phyloP scores from a whole-genome alignment of 108 stramenopile species.

The Chaetoceros muelleri region DNA sequence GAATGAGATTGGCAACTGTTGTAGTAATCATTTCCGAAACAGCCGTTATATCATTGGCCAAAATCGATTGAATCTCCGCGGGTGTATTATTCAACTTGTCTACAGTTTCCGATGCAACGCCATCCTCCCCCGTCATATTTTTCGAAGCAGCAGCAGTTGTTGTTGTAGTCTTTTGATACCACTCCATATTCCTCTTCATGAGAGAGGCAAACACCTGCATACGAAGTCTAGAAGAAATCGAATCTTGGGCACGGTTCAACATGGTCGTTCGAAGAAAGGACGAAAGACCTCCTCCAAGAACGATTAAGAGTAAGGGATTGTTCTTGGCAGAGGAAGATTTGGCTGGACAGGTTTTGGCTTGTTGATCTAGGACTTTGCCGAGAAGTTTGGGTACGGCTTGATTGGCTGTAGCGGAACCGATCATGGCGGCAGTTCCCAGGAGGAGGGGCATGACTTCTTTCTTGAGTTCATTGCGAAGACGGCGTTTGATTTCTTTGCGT shows the following conservation, averaged over 20 bases:
- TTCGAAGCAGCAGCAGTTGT: neutral
- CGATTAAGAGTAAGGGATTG: constrained; percentile 37
- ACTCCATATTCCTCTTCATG: constrained; percentile 54
- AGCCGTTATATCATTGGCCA: constrained; percentile 53
- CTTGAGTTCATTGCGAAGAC: neutral
- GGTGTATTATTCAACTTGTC: constrained; percentile 36
- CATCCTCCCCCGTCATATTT: constrained; percentile 1
- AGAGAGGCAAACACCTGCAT: constrained; percentile 36
- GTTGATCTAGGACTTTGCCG: constrained; percentile 62
- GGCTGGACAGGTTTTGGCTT: constrained; percentile 22
- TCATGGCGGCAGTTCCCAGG: neutral
- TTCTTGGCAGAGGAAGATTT: constrained; percentile 11
- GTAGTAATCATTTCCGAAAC: constrained; percentile 55
- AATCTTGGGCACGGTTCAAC: constrained; percentile 60
- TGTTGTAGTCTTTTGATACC: constrained; percentile 60
- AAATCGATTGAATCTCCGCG: constrained; percentile 54
- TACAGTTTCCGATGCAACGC: neutral
- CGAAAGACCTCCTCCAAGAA: constrained; percentile 66
- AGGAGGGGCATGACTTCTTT: neutral
- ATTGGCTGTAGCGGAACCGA: neutral
- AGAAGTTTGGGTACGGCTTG: constrained; percentile 48
- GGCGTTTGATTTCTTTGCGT: neutral
- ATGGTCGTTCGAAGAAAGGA: constrained; percentile 64
- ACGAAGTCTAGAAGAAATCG: constrained; percentile 58
- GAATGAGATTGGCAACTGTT: constrained; percentile 59